phyloP scores from a whole-genome alignment of 139 green algal genomes.

The Klebsormidium nitens region DNA sequence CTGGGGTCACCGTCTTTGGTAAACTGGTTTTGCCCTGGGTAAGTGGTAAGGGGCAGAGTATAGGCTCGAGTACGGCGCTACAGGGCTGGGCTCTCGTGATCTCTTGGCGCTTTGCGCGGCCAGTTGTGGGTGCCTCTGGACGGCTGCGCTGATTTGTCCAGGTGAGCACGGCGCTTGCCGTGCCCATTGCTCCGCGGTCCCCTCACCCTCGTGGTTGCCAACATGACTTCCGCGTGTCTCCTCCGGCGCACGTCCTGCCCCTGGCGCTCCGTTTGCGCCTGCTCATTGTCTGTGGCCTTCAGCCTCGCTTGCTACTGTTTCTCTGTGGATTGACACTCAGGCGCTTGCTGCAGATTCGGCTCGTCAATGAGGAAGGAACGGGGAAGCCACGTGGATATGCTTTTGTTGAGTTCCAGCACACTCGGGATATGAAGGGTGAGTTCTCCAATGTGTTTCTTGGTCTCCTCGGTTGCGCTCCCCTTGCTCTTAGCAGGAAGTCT shows the following conservation, averaged over 20 bases:
- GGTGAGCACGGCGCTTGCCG: too few species aligned
- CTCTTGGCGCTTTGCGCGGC: too few species aligned
- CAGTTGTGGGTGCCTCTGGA: background rate
- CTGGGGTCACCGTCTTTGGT: too few species aligned
- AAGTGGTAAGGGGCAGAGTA: too few species aligned
- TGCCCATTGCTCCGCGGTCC: too few species aligned
- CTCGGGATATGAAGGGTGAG: constrained; percentile 51
- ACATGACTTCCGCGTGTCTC: too few species aligned
- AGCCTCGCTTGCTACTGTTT: background rate
- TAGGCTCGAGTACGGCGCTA: background rate
- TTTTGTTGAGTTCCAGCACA: constrained; percentile 50
- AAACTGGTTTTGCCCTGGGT: too few species aligned
- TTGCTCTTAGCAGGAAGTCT: background rate
- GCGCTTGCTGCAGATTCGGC: constrained; percentile 21
- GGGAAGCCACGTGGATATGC: constrained; percentile 49
- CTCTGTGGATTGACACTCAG: constrained; percentile 4
- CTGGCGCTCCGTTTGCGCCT: background rate
- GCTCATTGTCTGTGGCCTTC: background rate
- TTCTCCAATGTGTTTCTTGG: constrained; percentile 5
- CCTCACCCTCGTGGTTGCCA: too few species aligned
- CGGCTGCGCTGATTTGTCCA: too few species aligned
- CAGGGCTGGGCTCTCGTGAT: background rate
- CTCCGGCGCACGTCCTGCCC: background rate
- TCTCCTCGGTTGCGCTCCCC: background rate
- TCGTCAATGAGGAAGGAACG: constrained; percentile 41